Conservation (phyloP, 805 yeast genomes). For the Middelhovenomyces tepae region DNA sequence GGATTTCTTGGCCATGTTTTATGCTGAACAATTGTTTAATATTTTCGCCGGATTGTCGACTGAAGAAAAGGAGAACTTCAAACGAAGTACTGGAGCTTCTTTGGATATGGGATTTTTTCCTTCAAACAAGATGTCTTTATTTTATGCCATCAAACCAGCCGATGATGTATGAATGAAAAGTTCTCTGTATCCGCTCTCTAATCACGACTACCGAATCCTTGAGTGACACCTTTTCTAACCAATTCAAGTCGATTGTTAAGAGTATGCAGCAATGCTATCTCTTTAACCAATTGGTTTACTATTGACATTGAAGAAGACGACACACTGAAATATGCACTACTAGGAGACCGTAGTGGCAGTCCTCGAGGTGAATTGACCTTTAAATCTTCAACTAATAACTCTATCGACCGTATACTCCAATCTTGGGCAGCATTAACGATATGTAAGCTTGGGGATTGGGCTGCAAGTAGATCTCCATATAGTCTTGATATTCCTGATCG, state of each 20-base stretch:
- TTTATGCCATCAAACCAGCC: constrained; percentile 15
- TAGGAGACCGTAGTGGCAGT: constrained; percentile 19
- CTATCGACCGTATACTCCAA: constrained; percentile 26
- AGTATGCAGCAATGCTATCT: too few relatives aligned
- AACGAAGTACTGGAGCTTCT: constrained; percentile 6
- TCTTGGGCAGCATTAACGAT: constrained; percentile 30
- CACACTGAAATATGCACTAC: constrained; percentile 18
- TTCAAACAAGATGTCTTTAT: constrained; percentile 10
- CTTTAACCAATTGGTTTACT: too few relatives aligned
- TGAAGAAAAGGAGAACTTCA: constrained; percentile 14
- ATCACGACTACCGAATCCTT: too few relatives aligned
- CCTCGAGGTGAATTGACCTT: constrained; percentile 20
- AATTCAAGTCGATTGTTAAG: too few relatives aligned
- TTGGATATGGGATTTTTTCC: constrained; percentile 7
- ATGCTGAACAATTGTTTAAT: constrained; percentile 20
- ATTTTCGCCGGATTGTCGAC: constrained; percentile 28
- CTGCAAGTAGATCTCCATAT: too few relatives aligned
- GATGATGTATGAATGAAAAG: too few relatives aligned
- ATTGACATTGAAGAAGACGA: too few relatives aligned
- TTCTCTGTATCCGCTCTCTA: too few relatives aligned
- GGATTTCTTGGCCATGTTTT: constrained; percentile 22
- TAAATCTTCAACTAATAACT: constrained; percentile 24
- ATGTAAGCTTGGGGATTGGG: constrained; percentile 22
- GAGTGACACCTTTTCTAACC: too few relatives aligned
- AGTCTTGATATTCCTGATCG: too few relatives aligned